These are phyloP conservation scores for Microthyrium microscopicum DNA, from an alignment of 2,329 filamentous ascomycete genomes.

Conservation along the genomic window DNA sequence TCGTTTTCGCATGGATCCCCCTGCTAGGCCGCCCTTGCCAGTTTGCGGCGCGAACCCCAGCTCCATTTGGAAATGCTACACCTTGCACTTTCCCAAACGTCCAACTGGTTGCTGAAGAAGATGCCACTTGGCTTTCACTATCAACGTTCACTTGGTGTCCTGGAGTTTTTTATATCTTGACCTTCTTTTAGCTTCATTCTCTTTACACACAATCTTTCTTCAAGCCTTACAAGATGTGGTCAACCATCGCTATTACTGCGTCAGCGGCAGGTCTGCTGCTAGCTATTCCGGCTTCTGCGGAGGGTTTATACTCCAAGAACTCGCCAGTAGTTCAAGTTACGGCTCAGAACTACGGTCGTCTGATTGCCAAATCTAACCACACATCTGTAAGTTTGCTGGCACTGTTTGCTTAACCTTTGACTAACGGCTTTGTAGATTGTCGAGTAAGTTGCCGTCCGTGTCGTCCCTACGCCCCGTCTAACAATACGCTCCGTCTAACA, in stretches of 20 bases:
- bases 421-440: slow-evolving; percentile 16
- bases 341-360: slow-evolving; percentile 58
- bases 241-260: slow-evolving; percentile 26
- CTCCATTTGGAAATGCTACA: too few species aligned
- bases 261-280: slow-evolving; percentile 47
- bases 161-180: too few species aligned
- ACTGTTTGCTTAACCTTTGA: slow-evolving; percentile 6
- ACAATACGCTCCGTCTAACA: slow-evolving; percentile 25
- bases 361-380: slow-evolving; percentile 80
- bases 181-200: slow-evolving; percentile 7
- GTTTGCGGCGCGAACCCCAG: too few species aligned
- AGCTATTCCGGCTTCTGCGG: slow-evolving; percentile 44
- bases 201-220: neutral
- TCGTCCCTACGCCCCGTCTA: slow-evolving; percentile 1
- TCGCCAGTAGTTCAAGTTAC: slow-evolving; percentile 77
- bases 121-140: too few species aligned
- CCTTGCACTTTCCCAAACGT: too few species aligned
- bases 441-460: slow-evolving; percentile 17
- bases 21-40: too few species aligned
- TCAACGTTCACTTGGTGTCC: too few species aligned
- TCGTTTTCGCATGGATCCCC: too few species aligned
- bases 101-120: too few species aligned
- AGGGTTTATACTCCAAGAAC: slow-evolving; percentile 69
- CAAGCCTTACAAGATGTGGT: slow-evolving; percentile 17
- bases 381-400: slow-evolving; percentile 52